These are phyloP conservation scores for Wickerhamiella sergipiensis DNA, from an alignment of 805 yeast genomes.

Conservation along the genomic window DNA sequence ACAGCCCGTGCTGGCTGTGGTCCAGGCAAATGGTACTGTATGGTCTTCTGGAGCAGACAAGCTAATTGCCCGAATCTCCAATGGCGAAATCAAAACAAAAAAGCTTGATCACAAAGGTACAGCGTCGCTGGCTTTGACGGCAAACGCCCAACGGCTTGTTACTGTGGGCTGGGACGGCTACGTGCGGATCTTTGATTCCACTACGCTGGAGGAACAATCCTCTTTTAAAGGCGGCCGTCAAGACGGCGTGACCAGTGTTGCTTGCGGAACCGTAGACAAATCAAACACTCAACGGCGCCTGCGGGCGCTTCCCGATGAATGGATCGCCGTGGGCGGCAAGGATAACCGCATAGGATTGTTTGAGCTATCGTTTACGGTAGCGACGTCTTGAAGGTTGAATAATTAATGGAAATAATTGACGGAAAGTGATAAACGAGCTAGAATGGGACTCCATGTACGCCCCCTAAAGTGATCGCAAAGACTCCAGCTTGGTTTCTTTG, in stretches of 20 bases:
- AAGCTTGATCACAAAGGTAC: slow-evolving; percentile 19
- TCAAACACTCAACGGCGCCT: slow-evolving; percentile 6
- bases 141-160: slow-evolving; percentile 13
- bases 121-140: slow-evolving; percentile 17
- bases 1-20: slow-evolving; percentile 23
- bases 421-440: not conserved
- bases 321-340: slow-evolving; percentile 38
- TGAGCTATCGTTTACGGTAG: slow-evolving; percentile 6
- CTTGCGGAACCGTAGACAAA: not conserved
- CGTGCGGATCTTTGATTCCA: slow-evolving; percentile 21
- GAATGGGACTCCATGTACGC: no score
- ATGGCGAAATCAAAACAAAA: slow-evolving; percentile 3
- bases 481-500: not conserved
- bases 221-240: slow-evolving; percentile 21
- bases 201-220: slow-evolving; percentile 21
- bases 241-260: slow-evolving; percentile 19
- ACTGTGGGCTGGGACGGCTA: slow-evolving; percentile 31
- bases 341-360: slow-evolving; percentile 41
- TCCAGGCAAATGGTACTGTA: slow-evolving; percentile 14
- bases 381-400: no score
- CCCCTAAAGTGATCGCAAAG: not conserved
- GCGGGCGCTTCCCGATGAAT: slow-evolving; percentile 10
- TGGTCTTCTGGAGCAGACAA: slow-evolving; percentile 24
- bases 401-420: no score
- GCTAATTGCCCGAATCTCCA: slow-evolving; percentile 7